phyloP scores from a whole-genome alignment of 1,139 yeast species.

The Saccharomycopsis hybrid region DNA sequence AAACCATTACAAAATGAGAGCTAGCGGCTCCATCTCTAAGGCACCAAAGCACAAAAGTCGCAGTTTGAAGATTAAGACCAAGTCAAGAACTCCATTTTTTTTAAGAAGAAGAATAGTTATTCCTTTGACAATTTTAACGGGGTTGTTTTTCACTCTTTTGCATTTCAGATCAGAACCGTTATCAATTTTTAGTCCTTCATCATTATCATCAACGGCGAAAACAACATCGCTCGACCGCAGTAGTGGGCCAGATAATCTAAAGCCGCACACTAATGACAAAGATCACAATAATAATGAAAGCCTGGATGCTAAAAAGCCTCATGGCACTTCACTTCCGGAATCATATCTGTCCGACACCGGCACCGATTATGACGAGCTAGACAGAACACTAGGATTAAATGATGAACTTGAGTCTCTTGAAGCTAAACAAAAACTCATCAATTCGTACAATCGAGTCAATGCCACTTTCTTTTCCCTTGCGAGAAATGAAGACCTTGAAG shows the following conservation, averaged over 20 bases:
- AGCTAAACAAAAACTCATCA: background rate
- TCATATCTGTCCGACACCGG: too few species aligned
- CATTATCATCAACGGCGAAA: too few species aligned
- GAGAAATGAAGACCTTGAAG: conserved; percentile 45
- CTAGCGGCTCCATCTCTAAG: background rate
- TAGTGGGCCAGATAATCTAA: too few species aligned
- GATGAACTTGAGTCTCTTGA: too few species aligned
- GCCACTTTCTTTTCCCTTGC: conserved; percentile 57
- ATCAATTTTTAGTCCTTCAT: too few species aligned
- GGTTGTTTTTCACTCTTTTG: background rate
- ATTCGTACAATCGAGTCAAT: conserved; percentile 31
- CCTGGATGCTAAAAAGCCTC: too few species aligned
- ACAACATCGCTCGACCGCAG: too few species aligned
- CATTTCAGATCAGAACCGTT: too few species aligned
- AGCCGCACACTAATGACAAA: background rate
- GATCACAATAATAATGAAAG: background rate
- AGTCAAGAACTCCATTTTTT: background rate
- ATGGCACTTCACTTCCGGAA: too few species aligned
- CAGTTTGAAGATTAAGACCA: background rate
- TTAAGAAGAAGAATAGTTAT: conserved; percentile 1
- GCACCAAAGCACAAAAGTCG: background rate
- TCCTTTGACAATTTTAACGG: background rate
- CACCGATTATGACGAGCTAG: too few species aligned
- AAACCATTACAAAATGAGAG: background rate
- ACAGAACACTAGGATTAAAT: too few species aligned